Evolutionary conservation across 495 filamentous ascomycete genomes (phyloP), one percentile per base, ranked within the genome.

Genomic region (Alectoria sarmentosa): DNA sequence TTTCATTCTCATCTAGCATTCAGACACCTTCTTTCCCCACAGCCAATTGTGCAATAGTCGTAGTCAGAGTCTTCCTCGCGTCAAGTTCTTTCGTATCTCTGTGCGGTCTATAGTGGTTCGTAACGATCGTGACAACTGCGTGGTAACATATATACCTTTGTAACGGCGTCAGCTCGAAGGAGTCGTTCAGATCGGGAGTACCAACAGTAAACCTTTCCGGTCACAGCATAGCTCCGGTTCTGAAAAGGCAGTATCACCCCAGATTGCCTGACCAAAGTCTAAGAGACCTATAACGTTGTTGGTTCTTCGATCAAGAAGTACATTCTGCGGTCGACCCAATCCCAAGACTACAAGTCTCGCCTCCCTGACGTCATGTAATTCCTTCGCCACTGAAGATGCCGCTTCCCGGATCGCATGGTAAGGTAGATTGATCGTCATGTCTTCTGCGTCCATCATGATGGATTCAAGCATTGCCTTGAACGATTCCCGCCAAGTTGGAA

Each of bases 381-480:
- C 74, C 42, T 74, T 70, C 13, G 77, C 78, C 58, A 83, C 74
- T 39, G 77, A 73, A 65, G 65, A 68, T 13, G 84, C 68, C 44
- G 84, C 77, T 34, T 80, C 75, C 42, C 88, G 80, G 56, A 91
- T 82, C 61, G 80, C 74, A 21, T 79, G 78, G 69, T 90, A 91
- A 2, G 88, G 87, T 19, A 91, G 71, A 58, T 81, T 77, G 59
- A 91, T 80, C 39, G 86, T 78, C 74, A 84, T 84, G 62, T 90
- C 88, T 68, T 91, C 88, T 19, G 81, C 85, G 69, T 91, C 88
- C 26, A 84, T 83, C 34, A 91, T 75, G 19, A 84, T 73, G 6
- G 79, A 74, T 67, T 90, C 88, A 17, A 89, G 76, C 48, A 91
- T 75, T 3, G 72, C 66, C 32, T 78, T 72, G 66, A 90, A 90